phyloP scores from a whole-genome alignment of 1,284 basidiomycete species.

The Cutaneotrichosporon curvatum region DNA sequence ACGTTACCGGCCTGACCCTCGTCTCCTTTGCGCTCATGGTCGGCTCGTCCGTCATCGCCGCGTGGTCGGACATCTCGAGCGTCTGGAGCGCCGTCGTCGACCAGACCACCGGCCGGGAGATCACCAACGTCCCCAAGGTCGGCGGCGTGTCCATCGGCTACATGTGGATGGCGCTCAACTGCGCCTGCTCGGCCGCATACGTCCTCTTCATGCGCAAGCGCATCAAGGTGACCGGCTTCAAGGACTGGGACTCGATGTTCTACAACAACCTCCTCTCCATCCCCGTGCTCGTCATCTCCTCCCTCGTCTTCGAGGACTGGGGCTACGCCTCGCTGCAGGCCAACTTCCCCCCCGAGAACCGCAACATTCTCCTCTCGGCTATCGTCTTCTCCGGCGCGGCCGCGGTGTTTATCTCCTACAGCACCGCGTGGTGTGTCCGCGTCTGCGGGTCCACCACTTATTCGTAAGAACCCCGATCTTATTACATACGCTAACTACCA shows the following conservation, averaged over 20 bases:
- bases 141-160: constrained; percentile 69
- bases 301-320: constrained; percentile 87
- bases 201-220: constrained; percentile 94
- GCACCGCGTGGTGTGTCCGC: constrained; percentile 97
- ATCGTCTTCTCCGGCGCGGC: constrained; percentile 95
- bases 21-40: constrained; percentile 93
- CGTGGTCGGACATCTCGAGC: constrained; percentile 76
- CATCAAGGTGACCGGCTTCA: constrained; percentile 96
- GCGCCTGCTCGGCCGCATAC: constrained; percentile 82
- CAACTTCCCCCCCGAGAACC: constrained; percentile 85
- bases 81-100: constrained; percentile 30
- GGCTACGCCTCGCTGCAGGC: constrained; percentile 63
- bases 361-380: constrained; percentile 71
- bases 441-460: constrained; percentile 96
- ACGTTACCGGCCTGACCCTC: constrained; percentile 79
- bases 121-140: constrained; percentile 23
- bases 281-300: constrained; percentile 77
- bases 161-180: constrained; percentile 94
- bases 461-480: constrained; percentile 51
- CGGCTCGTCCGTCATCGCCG: constrained; percentile 90
- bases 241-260: constrained; percentile 99
- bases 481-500: constrained; percentile 41
- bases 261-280: constrained; percentile 97
- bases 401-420: constrained; percentile 95
- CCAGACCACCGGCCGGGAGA: constrained; percentile 37